These are phyloP conservation scores for Podospora pseudopauciseta DNA, from an alignment of 495 filamentous ascomycete species.

Conservation along the genomic window DNA sequence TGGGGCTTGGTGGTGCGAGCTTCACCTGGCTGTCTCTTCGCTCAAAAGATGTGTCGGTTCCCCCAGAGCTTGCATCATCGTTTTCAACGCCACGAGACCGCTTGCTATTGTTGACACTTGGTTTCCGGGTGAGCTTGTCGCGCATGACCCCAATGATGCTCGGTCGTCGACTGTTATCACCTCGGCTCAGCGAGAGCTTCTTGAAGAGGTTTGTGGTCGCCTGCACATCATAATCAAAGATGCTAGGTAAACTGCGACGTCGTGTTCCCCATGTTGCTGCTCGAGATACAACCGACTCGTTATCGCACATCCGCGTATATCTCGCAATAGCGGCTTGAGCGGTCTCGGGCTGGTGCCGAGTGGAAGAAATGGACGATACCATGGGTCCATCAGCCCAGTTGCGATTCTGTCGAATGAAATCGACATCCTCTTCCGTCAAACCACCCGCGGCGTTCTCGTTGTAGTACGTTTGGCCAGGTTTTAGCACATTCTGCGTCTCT, in stretches of 20 bases:
- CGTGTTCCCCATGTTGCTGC: constrained; percentile 72
- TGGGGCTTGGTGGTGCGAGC: constrained; percentile 50
- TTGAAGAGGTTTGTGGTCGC: constrained; percentile 58
- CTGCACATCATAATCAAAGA: constrained; percentile 58
- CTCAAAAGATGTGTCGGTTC: constrained; percentile 32
- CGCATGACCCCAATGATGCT: constrained; percentile 44
- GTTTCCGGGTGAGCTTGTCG: constrained; percentile 53
- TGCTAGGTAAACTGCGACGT: constrained; percentile 54
- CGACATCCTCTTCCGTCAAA: constrained; percentile 41
- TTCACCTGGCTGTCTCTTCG: constrained; percentile 49
- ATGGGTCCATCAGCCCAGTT: constrained; percentile 48
- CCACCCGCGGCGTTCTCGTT: constrained; percentile 33
- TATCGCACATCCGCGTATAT: constrained; percentile 48
- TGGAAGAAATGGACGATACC: constrained; percentile 39
- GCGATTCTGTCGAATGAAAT: constrained; percentile 43
- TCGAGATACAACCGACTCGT: constrained; percentile 55
- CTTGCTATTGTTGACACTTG: constrained; percentile 46
- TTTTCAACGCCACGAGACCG: constrained; percentile 38
- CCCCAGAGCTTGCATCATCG: constrained; percentile 39
- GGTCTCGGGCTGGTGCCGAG: constrained; percentile 44
- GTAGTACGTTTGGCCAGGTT: constrained; percentile 46
- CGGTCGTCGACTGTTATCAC: constrained; percentile 41
- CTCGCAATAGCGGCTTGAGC: constrained; percentile 51
- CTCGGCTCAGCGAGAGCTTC: constrained; percentile 52
- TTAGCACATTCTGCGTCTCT: constrained; percentile 27